These are phyloP conservation scores for Fusarium liriodendri DNA, from an alignment of 2,329 filamentous ascomycete species.

Conservation along the genomic window DNA sequence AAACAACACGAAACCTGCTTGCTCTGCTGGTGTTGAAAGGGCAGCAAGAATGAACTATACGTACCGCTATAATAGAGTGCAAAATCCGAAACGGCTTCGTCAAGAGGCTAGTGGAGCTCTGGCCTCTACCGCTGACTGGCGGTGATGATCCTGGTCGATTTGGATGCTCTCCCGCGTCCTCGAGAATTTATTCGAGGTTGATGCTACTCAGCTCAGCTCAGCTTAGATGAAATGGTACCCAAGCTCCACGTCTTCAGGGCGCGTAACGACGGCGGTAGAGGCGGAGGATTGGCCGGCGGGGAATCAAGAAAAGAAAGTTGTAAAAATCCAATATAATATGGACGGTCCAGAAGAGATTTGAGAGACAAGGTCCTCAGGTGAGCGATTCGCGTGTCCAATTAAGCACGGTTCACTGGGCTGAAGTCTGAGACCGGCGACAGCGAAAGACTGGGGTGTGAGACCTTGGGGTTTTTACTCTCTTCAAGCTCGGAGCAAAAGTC, in stretches of 20 bases:
- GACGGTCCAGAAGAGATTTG: background rate
- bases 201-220: background rate
- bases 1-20: background rate
- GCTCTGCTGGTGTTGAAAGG: background rate
- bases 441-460: constrained; percentile 12
- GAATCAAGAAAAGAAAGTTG: background rate
- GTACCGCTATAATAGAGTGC: constrained; percentile 35
- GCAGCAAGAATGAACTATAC: constrained; percentile 14
- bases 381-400: constrained; percentile 22
- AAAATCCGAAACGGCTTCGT: constrained; percentile 35
- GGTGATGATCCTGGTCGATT: constrained; percentile 26
- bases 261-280: constrained; percentile 13
- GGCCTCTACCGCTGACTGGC: constrained; percentile 25
- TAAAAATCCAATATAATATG: background rate
- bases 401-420: constrained; percentile 41
- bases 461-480: background rate
- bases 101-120: constrained; percentile 27
- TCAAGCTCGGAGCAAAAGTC: background rate
- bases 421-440: constrained; percentile 43
- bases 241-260: constrained; percentile 17
- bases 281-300: constrained; percentile 7
- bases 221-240: background rate
- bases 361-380: constrained; percentile 12
- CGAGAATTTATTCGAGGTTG: background rate
- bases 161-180: constrained; percentile 16